Evolutionary conservation across 73 alveolate species (phyloP).

Genomic region (Tetrahymena thermophila): DNA sequence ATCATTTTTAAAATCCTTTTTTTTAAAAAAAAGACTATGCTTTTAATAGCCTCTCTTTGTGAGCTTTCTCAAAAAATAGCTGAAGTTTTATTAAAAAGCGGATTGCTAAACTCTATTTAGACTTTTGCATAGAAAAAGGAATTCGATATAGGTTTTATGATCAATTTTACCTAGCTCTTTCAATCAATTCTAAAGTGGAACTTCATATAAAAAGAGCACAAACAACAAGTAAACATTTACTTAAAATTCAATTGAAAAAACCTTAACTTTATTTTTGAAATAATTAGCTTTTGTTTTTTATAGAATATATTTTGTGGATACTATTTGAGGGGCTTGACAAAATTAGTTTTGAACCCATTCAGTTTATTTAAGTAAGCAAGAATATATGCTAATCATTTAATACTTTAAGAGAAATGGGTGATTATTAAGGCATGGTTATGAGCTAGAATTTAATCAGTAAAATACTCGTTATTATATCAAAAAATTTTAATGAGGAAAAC

Average conservation of each 20-base stretch:
- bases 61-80: background rate
- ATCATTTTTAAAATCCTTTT: background rate
- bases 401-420: background rate
- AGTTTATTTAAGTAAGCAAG: background rate
- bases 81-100: background rate
- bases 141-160: background rate
- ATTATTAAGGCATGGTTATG: background rate
- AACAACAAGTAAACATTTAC: background rate
- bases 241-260: background rate
- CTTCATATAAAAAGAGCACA: background rate
- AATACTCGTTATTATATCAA: background rate
- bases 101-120: background rate
- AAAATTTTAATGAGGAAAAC: background rate
- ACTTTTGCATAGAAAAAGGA: background rate
- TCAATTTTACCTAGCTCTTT: background rate
- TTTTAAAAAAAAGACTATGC: background rate
- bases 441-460: background rate
- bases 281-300: background rate
- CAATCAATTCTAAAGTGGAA: background rate
- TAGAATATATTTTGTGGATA: background rate
- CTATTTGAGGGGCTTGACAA: background rate
- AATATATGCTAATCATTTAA: background rate
- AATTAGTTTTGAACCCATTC: background rate
- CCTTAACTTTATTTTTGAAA: too few relatives aligned
- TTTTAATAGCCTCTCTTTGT: background rate